These are phyloP conservation scores for Eucalyptus globulus DNA, from an alignment of 345 rosid genomes.

Conservation along the genomic window DNA sequence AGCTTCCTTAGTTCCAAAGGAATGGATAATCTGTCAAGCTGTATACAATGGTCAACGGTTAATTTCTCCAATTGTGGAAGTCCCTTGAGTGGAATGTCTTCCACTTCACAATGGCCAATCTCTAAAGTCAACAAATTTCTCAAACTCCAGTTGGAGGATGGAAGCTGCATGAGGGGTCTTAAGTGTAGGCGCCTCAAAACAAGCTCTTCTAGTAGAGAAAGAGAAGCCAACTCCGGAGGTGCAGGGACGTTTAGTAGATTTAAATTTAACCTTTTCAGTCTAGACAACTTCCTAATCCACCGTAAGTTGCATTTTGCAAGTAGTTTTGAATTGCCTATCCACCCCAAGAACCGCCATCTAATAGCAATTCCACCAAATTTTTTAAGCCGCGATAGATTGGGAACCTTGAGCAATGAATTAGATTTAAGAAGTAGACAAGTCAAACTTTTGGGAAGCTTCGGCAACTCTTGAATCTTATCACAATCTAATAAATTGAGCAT, in stretches of 20 bases:
- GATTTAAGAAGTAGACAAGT: background rate
- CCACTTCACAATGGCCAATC: background rate
- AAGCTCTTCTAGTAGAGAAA: background rate
- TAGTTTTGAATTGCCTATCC: too few species aligned
- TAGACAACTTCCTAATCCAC: background rate
- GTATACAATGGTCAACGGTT: accelerated
- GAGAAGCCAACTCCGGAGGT: background rate
- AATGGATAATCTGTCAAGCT: background rate
- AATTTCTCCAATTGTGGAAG: background rate
- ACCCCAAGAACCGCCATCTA: background rate
- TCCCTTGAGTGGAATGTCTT: background rate
- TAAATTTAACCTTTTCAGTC: background rate
- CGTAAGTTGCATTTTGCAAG: background rate
- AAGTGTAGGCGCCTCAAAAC: background rate
- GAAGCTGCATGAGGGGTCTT: background rate
- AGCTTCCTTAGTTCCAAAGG: background rate
- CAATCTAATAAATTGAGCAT: background rate
- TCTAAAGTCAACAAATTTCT: background rate
- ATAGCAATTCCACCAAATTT: background rate
- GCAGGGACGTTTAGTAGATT: background rate
- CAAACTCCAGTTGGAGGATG: background rate
- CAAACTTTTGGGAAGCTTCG: background rate
- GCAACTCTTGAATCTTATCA: background rate
- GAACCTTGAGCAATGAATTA: background rate
- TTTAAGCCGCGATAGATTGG: background rate